These are phyloP conservation scores for Hordeum pubiflorum DNA, from an alignment of 202 grass and related monocot genomes.

Conservation along the genomic window DNA sequence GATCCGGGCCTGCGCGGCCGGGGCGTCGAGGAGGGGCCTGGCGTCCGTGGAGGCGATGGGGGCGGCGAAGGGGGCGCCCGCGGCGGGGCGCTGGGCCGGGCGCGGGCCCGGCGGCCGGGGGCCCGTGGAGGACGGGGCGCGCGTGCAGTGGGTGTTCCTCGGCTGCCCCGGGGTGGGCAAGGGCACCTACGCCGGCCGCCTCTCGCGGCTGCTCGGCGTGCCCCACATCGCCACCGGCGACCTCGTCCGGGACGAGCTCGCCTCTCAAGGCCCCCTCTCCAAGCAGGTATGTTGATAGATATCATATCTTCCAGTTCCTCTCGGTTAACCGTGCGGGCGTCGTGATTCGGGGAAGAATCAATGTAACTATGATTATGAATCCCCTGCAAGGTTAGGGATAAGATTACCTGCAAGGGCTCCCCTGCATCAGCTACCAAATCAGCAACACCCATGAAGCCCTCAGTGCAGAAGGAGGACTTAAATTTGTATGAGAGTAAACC, in stretches of 20 bases:
- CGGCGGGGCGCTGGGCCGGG: not conserved
- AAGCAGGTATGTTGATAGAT: conserved; percentile 27
- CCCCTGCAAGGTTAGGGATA: too few relatives aligned
- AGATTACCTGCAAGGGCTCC: not conserved
- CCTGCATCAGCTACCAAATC: not conserved
- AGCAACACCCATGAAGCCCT: not conserved
- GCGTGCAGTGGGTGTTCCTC: conserved; percentile 91
- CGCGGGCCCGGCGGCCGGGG: not conserved
- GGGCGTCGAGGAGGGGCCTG: not conserved
- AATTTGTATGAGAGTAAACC: not conserved
- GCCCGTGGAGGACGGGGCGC: conserved; percentile 37
- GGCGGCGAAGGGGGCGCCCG: not conserved
- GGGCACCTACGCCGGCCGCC: conserved; percentile 91
- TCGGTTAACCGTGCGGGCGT: not conserved
- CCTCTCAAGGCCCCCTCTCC: conserved; percentile 42
- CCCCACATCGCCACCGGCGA: conserved; percentile 98
- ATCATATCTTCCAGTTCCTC: not conserved
- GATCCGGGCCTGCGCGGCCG: conserved; percentile 28
- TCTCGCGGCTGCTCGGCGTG: conserved; percentile 65
- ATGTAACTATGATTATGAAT: too few relatives aligned
- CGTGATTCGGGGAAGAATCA: not conserved
- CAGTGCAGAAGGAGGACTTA: not conserved
- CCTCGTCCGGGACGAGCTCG: conserved; percentile 78
- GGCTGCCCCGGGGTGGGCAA: conserved; percentile 94
- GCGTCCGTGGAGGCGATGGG: conserved; percentile 11